Percentiles rank a stretch among this genome's conserved stretches.
phyloP scores from a whole-genome alignment of 2,329 filamentous ascomycete species.

The Sclerotinia spermophila region DNA sequence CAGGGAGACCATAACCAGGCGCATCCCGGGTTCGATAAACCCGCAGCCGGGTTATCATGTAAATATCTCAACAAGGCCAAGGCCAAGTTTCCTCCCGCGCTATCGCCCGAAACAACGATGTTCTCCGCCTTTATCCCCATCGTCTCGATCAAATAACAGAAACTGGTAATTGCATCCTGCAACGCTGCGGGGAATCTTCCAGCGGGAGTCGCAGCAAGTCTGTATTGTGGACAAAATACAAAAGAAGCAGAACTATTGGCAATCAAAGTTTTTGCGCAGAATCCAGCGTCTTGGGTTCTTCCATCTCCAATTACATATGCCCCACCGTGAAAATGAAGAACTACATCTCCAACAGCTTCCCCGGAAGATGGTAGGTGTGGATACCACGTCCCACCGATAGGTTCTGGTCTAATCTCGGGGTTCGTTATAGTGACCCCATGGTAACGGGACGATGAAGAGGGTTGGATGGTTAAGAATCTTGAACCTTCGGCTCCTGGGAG shows the following conservation, averaged over 20 bases:
- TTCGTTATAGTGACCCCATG: neutral
- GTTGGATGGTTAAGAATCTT: neutral
- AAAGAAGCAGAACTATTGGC: slow-evolving; percentile 39
- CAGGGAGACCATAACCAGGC: slow-evolving; percentile 45
- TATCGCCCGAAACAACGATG: slow-evolving; percentile 48
- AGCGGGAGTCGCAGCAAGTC: slow-evolving; percentile 42
- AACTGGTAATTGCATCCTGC: slow-evolving; percentile 47
- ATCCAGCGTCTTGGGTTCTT: slow-evolving; percentile 37
- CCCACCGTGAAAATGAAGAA: slow-evolving; percentile 49
- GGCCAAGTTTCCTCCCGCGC: slow-evolving; percentile 47
- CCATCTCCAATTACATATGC: slow-evolving; percentile 46
- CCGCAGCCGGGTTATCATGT: slow-evolving; percentile 37
- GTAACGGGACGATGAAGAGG: neutral
- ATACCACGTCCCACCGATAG: slow-evolving; percentile 36
- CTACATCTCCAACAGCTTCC: slow-evolving; percentile 30
- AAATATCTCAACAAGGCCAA: slow-evolving; percentile 47
- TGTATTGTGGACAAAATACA: slow-evolving; percentile 47
- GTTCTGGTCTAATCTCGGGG: neutral
- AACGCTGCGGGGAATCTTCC: slow-evolving; percentile 50
- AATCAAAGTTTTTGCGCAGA: slow-evolving; percentile 37
- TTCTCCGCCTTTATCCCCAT: slow-evolving; percentile 40
- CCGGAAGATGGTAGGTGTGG: slow-evolving; percentile 18
- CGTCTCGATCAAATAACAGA: slow-evolving; percentile 42
- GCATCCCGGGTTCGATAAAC: slow-evolving; percentile 38
- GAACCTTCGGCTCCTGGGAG: neutral